These are phyloP conservation scores for Phytopythium aichiense DNA, from an alignment of 352 stramenopile species.

Conservation along the genomic window DNA sequence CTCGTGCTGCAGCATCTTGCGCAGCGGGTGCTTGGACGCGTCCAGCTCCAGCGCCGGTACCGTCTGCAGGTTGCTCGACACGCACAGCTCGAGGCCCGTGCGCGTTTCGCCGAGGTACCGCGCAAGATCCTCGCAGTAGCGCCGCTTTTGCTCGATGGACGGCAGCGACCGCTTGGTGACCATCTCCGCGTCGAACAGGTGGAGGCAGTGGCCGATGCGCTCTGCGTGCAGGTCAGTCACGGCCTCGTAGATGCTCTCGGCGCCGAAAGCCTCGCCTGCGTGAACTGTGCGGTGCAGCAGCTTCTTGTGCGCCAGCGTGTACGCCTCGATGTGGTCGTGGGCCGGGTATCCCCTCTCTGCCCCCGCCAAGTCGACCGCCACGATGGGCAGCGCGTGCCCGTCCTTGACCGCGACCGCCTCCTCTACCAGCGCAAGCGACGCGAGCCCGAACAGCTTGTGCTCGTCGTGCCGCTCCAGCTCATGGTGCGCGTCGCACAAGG, in stretches of 20 bases:
- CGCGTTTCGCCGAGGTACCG: conserved; percentile 79
- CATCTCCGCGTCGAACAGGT: conserved; percentile 82
- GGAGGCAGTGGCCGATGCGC: conserved; percentile 80
- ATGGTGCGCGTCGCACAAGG: conserved; percentile 80
- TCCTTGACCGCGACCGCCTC: conserved; percentile 74
- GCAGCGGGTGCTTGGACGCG: conserved; percentile 64
- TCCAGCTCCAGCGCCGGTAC: conserved; percentile 72
- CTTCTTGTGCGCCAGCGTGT: conserved; percentile 83
- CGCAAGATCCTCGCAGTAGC: conserved; percentile 79
- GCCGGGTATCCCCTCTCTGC: conserved; percentile 78
- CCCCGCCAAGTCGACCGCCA: conserved; percentile 86
- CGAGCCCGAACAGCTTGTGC: conserved; percentile 74
- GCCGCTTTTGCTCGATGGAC: conserved; percentile 26
- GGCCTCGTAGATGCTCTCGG: conserved; percentile 84
- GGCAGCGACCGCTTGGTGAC: conserved; percentile 48
- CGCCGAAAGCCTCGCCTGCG: conserved; percentile 81
- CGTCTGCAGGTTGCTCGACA: conserved; percentile 88
- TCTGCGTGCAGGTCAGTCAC: conserved; percentile 86
- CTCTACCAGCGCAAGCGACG: conserved; percentile 80
- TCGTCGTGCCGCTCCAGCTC: conserved; percentile 39
- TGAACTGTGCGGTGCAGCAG: conserved; percentile 89
- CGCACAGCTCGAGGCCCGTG: conserved; percentile 83
- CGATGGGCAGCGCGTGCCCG: conserved; percentile 60
- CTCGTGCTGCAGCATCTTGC: conserved; percentile 80
- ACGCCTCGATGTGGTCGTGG: conserved; percentile 76